These are phyloP conservation scores for Paraglomus occultum DNA, from an alignment of 192 early-diverging fungal genomes.

Conservation along the genomic window DNA sequence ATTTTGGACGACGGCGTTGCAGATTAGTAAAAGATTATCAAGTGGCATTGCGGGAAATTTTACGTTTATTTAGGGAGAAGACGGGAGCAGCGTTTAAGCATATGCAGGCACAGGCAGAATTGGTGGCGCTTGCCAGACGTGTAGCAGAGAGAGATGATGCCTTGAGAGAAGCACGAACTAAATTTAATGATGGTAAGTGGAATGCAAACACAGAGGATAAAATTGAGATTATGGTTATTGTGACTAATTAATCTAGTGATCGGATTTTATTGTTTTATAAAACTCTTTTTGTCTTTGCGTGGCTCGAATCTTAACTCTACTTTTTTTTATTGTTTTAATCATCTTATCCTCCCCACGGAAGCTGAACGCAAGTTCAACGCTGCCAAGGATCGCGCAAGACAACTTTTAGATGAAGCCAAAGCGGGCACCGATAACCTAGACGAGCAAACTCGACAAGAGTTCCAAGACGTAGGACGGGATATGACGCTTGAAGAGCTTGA, in stretches of 20 bases:
- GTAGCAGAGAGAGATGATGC: slow-evolving; percentile 36
- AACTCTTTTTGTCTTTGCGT: not conserved
- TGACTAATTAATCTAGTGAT: not conserved
- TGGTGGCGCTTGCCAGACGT: slow-evolving; percentile 31
- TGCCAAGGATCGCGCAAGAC: slow-evolving; percentile 46
- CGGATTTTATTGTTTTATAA: no score
- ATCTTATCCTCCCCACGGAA: no score
- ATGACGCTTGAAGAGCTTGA: slow-evolving; percentile 64
- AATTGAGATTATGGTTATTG: not conserved
- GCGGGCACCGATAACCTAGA: slow-evolving; percentile 47
- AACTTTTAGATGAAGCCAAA: slow-evolving; percentile 52
- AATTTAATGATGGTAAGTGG: slow-evolving; percentile 36
- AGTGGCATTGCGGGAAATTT: slow-evolving; percentile 27
- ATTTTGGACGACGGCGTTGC: slow-evolving; percentile 25
- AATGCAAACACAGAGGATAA: not conserved
- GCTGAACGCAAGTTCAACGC: slow-evolving; percentile 41
- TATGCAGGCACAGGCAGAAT: slow-evolving; percentile 33
- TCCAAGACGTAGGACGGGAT: slow-evolving; percentile 46
- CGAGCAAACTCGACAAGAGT: slow-evolving; percentile 52
- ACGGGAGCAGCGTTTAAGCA: slow-evolving; percentile 34
- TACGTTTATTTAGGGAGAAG: slow-evolving; percentile 16
- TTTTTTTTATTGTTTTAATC: not conserved
- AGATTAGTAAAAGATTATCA: slow-evolving; percentile 28
- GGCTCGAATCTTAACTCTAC: not conserved
- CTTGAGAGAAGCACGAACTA: slow-evolving; percentile 42